Base-by-base conservation (phyloP, 495 filamentous ascomycete species). In the Pyrenula massariospora region DNA sequence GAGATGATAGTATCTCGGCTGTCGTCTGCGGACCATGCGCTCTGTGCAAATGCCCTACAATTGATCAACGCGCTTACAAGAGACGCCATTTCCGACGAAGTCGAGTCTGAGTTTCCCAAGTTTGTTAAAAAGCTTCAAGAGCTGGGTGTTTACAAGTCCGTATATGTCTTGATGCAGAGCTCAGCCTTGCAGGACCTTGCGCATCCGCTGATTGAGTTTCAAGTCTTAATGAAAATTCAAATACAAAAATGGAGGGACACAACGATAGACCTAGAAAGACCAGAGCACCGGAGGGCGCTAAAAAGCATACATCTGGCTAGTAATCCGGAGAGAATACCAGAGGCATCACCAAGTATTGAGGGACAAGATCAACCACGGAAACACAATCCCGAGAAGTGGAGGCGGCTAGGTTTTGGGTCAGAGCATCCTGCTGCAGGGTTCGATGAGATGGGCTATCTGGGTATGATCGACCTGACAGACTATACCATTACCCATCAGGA, bases 401-500 rank as follows among this genome's bases (percentile, higher is more conserved):
- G 91, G 56, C 76, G 92, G 48, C 68, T 98, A 36, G 93, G 93
- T 2, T 99, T 99, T 63, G 87, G 93, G 68, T 85, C 89, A 0
- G 94, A 97, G 65, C 87, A 78, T 57, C 93, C 93, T 10, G 84
- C 84, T 0, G 70, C 75, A 59, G 93, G 97, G 61, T 97, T 99
- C 68, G 83, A 90, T 1, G 76, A 82, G 22, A 84, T 85, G 19
- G 93, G 93, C 1, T 97, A 92, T 65, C 69, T 99, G 48, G 93
- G 94, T 21, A 89, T 99, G 84, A 95, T 97, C 90, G 93, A 99
- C 68, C 65, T 97, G 63, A 91, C 89, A 5, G 91, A 97, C 68
- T 99, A 88, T 67, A 88, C 95, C 52, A 78, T 85, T 60, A 94
- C 88, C 64, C 83, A 94, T 60, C 89, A 95, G 64, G 90, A 96